These are phyloP conservation scores for Meyerozyma smithsonii DNA, from an alignment of 1,139 yeast genomes.

Conservation along the genomic window DNA sequence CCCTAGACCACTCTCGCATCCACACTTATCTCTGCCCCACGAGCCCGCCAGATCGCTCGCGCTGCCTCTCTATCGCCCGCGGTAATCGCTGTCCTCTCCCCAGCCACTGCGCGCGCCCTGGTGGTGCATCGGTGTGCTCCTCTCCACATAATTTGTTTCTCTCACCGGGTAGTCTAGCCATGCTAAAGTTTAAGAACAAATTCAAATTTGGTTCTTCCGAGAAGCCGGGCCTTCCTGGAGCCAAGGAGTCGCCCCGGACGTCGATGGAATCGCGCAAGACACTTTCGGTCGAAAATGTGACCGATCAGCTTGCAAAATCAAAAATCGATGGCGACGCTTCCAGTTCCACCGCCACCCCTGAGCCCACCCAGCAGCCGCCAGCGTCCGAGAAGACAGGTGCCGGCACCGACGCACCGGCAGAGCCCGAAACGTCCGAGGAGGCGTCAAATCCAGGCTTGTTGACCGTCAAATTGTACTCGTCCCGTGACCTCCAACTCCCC, in stretches of 20 bases:
- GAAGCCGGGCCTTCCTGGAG: constrained; percentile 5
- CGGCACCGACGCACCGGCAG: constrained; percentile 3
- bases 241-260: constrained; percentile 19
- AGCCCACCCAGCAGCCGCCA: not conserved
- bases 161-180: constrained; percentile 7
- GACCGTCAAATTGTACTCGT: constrained; percentile 64
- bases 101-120: too few relatives aligned
- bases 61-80: too few relatives aligned
- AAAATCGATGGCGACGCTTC: not conserved
- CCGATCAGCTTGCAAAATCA: constrained; percentile 13
- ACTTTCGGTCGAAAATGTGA: constrained; percentile 18
- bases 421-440: not conserved
- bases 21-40: too few relatives aligned
- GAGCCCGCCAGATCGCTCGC: too few relatives aligned
- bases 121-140: not conserved
- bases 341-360: not conserved
- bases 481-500: constrained; percentile 59
- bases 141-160: not conserved
- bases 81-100: too few relatives aligned
- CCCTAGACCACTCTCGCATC: too few relatives aligned
- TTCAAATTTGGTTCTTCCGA: constrained; percentile 38
- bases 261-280: constrained; percentile 28
- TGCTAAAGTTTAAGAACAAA: constrained; percentile 45
- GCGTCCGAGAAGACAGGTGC: not conserved
- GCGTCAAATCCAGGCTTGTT: constrained; percentile 56